Evolutionary conservation across 129 eudicot species (phyloP).

Genomic region (Artemisia annua): DNA sequence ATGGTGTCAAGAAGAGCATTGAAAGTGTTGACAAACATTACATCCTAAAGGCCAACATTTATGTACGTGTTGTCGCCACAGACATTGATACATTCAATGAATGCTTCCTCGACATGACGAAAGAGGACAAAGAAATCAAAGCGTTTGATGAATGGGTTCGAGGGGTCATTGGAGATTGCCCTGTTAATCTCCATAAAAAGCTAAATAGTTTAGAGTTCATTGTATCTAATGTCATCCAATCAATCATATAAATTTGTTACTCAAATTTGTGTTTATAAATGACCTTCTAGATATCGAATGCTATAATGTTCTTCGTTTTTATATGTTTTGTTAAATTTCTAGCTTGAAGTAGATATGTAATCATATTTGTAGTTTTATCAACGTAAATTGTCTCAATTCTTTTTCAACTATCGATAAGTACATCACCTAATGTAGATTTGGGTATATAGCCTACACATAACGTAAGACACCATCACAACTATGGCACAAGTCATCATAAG

Average conservation of each 20-base stretch:
- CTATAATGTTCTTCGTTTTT: neutral
- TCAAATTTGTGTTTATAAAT: neutral
- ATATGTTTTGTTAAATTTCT: neutral
- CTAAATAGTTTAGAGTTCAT: too few relatives aligned
- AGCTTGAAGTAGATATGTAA: too few relatives aligned
- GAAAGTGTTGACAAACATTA: constrained; percentile 23
- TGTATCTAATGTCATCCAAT: neutral
- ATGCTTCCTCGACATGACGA: constrained; percentile 30
- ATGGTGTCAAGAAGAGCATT: constrained; percentile 32
- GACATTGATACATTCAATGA: constrained; percentile 40
- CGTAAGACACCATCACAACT: too few relatives aligned
- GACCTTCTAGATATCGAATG: neutral
- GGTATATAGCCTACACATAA: too few relatives aligned
- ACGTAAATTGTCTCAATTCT: too few relatives aligned
- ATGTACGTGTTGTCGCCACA: constrained; percentile 30
- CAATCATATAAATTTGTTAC: neutral
- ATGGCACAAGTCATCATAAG: too few relatives aligned
- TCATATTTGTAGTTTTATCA: too few relatives aligned
- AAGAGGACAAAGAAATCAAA: constrained; percentile 35
- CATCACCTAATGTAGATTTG: too few relatives aligned
- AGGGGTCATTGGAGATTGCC: constrained; percentile 41
- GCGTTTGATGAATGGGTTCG: constrained; percentile 45
- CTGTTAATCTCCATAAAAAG: neutral
- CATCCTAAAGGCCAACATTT: constrained; percentile 35
- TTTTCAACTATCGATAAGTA: too few relatives aligned